Evolutionary conservation across 1,284 basidiomycete genomes (phyloP).

Genomic region (Wallemia ichthyophaga): DNA sequence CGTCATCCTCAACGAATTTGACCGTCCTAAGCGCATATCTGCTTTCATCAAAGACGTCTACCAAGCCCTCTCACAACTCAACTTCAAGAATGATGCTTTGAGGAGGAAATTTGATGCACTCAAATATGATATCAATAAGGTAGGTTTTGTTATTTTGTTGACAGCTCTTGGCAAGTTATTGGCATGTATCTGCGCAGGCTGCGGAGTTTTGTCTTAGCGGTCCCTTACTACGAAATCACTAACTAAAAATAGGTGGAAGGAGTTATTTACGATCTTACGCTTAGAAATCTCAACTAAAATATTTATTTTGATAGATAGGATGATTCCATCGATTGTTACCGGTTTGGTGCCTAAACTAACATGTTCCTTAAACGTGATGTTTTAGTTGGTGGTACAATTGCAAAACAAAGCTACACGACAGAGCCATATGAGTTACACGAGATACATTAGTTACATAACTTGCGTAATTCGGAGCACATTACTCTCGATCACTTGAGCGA

Average conservation of each 20-base stretch:
- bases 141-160: not conserved
- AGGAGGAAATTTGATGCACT: constrained; percentile 1
- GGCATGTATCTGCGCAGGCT: no score
- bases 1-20: not conserved
- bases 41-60: not conserved
- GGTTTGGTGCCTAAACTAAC: no score
- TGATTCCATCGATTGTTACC: no score
- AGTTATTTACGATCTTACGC: not conserved
- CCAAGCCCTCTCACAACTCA: not conserved
- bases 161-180: not conserved
- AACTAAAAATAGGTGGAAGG: not conserved
- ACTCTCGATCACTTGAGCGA: not conserved
- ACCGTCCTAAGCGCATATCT: not conserved
- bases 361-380: no score
- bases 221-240: no score
- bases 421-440: no score
- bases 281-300: not conserved
- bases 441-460: no score
- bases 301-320: no score
- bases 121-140: constrained; percentile 1
- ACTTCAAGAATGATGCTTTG: not conserved
- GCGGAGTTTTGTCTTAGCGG: no score
- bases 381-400: no score
- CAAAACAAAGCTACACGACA: no score
- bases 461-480: no score